A percentile compares a stretch with the other conserved stretches of the same genome.
These are phyloP conservation scores for Anisodus tanguticus DNA, from an alignment of 257 asterid genomes.

Conservation along the genomic window DNA sequence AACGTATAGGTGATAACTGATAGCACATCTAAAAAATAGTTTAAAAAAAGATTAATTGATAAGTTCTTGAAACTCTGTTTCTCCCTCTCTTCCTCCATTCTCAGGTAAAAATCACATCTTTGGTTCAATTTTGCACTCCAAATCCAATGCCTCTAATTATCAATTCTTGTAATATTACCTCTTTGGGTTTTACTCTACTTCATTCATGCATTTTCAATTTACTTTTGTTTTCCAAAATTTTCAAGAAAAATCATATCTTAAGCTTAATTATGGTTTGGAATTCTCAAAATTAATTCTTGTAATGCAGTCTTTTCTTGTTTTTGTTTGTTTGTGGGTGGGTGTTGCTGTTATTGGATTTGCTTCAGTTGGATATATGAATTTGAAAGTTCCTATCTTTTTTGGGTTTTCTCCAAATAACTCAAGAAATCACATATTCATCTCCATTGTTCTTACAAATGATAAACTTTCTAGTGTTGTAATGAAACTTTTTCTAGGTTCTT, in stretches of 20 bases:
- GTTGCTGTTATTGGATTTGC: background rate
- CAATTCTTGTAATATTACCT: background rate
- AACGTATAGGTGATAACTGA: too few relatives aligned
- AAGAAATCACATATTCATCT: constrained; percentile 13
- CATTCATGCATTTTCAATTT: background rate
- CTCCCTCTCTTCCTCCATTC: background rate
- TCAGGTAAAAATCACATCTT: constrained; percentile 4
- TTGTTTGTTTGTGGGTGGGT: too few relatives aligned
- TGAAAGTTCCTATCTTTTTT: background rate
- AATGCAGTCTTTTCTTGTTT: background rate
- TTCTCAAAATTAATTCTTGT: constrained; percentile 7
- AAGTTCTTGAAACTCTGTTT: background rate
- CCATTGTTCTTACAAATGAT: background rate
- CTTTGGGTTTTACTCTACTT: background rate
- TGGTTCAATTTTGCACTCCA: background rate
- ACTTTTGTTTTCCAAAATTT: background rate
- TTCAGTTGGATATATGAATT: background rate
- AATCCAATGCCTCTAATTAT: background rate
- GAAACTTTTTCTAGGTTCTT: background rate
- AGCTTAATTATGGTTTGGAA: background rate
- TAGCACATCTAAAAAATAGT: too few relatives aligned
- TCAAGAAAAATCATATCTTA: too few relatives aligned
- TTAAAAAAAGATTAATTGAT: background rate
- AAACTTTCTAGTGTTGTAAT: background rate
- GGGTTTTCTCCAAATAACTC: background rate